A percentile compares a stretch with the other conserved stretches of the same genome.
Evolutionary conservation across 805 yeast species (phyloP).

Genomic region (Starmerella ratchasimensis): DNA sequence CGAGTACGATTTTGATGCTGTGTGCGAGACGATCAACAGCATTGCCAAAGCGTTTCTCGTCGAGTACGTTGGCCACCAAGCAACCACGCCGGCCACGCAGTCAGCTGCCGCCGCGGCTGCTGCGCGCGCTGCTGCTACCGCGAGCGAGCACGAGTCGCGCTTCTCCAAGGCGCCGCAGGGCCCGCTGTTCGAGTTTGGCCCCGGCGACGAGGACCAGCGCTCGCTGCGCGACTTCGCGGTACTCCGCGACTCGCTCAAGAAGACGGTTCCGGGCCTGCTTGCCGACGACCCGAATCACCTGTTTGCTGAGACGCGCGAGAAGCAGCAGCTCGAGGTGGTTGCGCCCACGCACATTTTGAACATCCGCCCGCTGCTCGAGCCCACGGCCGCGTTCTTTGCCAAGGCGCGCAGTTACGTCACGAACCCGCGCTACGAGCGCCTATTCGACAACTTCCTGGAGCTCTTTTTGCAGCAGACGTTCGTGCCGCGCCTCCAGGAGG

Average conservation of each 20-base stretch:
- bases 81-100: neutral
- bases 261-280: constrained; percentile 63
- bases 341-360: constrained; percentile 51
- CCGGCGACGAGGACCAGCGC: constrained; percentile 25
- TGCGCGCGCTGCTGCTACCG: neutral
- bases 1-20: constrained; percentile 29
- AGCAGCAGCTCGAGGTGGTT: constrained; percentile 17
- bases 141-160: constrained; percentile 4
- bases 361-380: constrained; percentile 65
- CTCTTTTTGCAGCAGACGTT: constrained; percentile 52
- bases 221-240: constrained; percentile 26
- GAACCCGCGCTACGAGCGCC: constrained; percentile 23
- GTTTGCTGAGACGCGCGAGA: constrained; percentile 17
- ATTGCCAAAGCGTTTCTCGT: constrained; percentile 25
- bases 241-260: constrained; percentile 37
- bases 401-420: constrained; percentile 37
- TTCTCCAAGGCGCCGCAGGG: constrained; percentile 3
- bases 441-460: constrained; percentile 33
- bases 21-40: constrained; percentile 35
- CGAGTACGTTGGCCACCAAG: constrained; percentile 15
- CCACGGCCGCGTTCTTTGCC: constrained; percentile 53
- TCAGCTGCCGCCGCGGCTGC: neutral
- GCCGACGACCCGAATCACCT: constrained; percentile 22
- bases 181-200: constrained; percentile 17
- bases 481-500: constrained; percentile 47